Base-by-base conservation (phyloP, 176 grass and related monocot genomes). In the Musa schizocarpa region DNA sequence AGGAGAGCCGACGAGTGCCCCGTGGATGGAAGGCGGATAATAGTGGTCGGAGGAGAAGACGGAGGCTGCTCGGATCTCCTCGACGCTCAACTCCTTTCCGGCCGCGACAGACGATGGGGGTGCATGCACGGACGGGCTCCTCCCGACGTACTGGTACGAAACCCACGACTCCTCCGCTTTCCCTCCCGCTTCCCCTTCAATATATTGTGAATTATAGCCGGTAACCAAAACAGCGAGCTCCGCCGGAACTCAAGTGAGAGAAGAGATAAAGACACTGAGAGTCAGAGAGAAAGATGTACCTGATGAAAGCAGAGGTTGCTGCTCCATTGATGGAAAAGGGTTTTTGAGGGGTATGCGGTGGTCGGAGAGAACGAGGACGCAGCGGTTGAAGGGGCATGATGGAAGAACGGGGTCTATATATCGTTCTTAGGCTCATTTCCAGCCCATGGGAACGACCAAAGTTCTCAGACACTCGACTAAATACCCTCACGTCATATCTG, bases 21-120 rank as follows among this genome's bases (percentile, higher is more conserved):
- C 85, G 50, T 91, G 88, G 62, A 91, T 82, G 53, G 88, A 87
- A 68, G 86, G 86, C 6, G 90, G 90, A 72, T 98, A 91, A 66
- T 78, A 65, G 21, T 54, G 64, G 54, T 84, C 68, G 50, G 87
- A 87, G 73, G 88, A 92, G 78, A 96, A 85, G 59, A 79, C 65
- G 70, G 89, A 79, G 11, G 87, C 94, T n/a, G 86, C 83, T 87
- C 54, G 83, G 21, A 93, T 84, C 68, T 97, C 94, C 19, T 86
- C 90, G 1, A 85, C 81, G 82, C 86, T 93, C n/a, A 98, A 80
- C 76, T 80, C 78, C 27, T 85, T 73, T 13, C 89, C 92, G 11
- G 52, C 72, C 21, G 21, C 12, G 52, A 56, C 20, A 1, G 52
- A 13, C 52, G 72, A 57, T 1, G 72, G 52, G 12, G 72, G 68